Evolutionary conservation across 768 basidiomycete genomes (phyloP), one percentile per base, ranked within the genome.

Genomic region (Suillus placidus): DNA sequence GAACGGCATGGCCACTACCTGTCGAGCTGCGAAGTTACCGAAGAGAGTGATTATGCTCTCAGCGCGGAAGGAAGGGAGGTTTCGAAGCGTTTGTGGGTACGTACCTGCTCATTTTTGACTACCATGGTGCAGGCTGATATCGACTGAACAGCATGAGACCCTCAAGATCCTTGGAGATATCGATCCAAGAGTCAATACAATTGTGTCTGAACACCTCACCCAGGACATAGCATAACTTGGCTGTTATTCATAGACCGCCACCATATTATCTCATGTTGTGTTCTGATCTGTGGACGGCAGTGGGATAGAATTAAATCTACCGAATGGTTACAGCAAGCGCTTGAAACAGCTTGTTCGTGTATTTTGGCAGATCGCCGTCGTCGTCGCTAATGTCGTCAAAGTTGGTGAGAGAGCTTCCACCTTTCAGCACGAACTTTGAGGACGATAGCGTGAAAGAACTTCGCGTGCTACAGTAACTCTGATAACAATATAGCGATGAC

Each of bases 61-160:
- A 72, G 69, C 20, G 65, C 73, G 3, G 64, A 74, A 60, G 80
- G 80, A 8, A 67, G 68, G 60, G 71, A 73, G n/a, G 65, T 70
- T 55, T 71, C 78, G 9, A 66, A 69, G 18, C 72, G 66, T 52
- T 20, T 80, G 45, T 80, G 80, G 80, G 80, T 81, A 61, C 38
- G 75, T 58, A 0, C 57, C 2, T 35, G 20, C 13, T 3, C n/a
- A 0, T 35, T 13, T 30, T 38, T 23, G 4, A 14, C 8, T 57
- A 38, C 37, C 14, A 16, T 26, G 4, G 56, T 56, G 23, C 60
- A 61, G 20, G 47, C 47, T 61, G 30, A 43, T 32, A 18, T 43
- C 23, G 23, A 57, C n/a, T 42, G 6, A 20, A 61, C 6, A 76
- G 77, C 58, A 63, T 45, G 77, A 79, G 63, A 78, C 74, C 1